These are phyloP conservation scores for Termitomyces sp. DNA, from an alignment of 768 basidiomycete genomes.

Conservation along the genomic window DNA sequence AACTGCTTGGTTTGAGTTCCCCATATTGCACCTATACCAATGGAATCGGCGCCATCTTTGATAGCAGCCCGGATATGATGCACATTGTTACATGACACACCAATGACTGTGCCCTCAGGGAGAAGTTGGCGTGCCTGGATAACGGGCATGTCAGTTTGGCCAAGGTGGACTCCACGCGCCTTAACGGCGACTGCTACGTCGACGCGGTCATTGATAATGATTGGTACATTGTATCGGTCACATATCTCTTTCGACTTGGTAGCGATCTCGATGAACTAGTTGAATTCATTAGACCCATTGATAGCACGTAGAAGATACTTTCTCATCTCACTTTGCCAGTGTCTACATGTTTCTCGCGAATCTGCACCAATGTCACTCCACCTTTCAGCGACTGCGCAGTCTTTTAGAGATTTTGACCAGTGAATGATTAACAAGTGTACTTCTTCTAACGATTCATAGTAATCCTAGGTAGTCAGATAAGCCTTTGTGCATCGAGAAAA, in stretches of 20 bases:
- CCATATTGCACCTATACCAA: constrained; percentile 87
- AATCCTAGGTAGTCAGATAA: constrained; percentile 40
- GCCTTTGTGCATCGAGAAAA: neutral
- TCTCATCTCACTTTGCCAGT: constrained; percentile 63
- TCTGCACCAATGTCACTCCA: constrained; percentile 86
- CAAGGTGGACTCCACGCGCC: constrained; percentile 81
- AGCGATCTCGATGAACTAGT: constrained; percentile 76
- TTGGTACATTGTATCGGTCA: constrained; percentile 68
- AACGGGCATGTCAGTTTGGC: constrained; percentile 83
- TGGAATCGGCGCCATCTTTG: constrained; percentile 68
- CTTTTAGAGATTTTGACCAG: neutral
- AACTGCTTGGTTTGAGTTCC: constrained; percentile 76
- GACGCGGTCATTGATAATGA: constrained; percentile 85
- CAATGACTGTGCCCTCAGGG: constrained; percentile 67
- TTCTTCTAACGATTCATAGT: constrained; percentile 70
- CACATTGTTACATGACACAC: constrained; percentile 69
- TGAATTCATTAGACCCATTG: neutral
- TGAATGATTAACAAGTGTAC: constrained; percentile 27
- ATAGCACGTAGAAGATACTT: neutral
- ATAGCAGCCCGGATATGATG: constrained; percentile 62
- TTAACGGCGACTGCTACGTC: constrained; percentile 80
- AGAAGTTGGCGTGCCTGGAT: constrained; percentile 60
- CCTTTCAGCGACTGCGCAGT: constrained; percentile 67
- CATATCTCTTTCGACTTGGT: constrained; percentile 64
- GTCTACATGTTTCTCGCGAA: constrained; percentile 81